Conservation (phyloP, 768 basidiomycete species). For the Tricholoma bakamatsutake region DNA sequence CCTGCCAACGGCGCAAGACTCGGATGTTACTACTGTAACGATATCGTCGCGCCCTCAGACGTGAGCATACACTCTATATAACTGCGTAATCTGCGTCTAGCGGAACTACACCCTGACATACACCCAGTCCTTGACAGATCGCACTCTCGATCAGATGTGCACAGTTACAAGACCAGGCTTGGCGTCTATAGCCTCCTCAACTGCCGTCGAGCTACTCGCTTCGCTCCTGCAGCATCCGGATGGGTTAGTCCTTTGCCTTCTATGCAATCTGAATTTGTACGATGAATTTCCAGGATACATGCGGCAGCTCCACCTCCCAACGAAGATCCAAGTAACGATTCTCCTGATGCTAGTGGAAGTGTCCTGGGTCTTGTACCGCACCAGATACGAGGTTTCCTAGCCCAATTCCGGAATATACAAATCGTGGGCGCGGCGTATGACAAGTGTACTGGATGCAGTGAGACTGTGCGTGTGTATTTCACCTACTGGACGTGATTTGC, state of each 20-base stretch:
- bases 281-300: constrained; percentile 25
- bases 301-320: constrained; percentile 66
- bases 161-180: constrained; percentile 95
- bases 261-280: not conserved
- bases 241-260: constrained; percentile 44
- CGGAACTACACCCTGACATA: not conserved
- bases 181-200: constrained; percentile 87
- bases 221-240: constrained; percentile 86
- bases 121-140: constrained; percentile 51
- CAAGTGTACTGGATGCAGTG: constrained; percentile 87
- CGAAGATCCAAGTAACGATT: constrained; percentile 18
- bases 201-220: constrained; percentile 88
- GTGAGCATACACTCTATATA: constrained; percentile 35
- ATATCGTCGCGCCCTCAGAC: constrained; percentile 93
- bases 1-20: constrained; percentile 35
- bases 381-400: constrained; percentile 86
- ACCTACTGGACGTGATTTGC: not conserved
- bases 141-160: constrained; percentile 98
- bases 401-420: constrained; percentile 78
- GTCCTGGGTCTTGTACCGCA: constrained; percentile 90
- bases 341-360: constrained; percentile 31
- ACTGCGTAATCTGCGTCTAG: not conserved
- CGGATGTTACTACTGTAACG: constrained; percentile 98
- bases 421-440: constrained; percentile 86
- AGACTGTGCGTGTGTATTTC: constrained; percentile 43